Conservation (phyloP, 495 filamentous ascomycete species). For the Lentithecium fluviatile region DNA sequence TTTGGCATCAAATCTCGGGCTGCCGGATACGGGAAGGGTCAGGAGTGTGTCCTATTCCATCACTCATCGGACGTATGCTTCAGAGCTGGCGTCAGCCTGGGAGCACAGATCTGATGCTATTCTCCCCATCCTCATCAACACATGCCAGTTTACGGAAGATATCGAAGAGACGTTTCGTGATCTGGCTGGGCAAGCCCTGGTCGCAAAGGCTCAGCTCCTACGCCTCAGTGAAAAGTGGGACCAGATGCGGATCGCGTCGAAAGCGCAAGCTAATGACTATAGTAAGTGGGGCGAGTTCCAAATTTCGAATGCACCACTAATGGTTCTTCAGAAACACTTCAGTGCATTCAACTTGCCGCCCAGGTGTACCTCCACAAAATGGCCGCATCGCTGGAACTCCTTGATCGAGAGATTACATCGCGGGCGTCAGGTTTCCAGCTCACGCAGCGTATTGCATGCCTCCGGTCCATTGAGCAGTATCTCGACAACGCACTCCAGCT, state of each 20-base stretch:
- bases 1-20: slow-evolving; percentile 7
- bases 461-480: slow-evolving; percentile 27
- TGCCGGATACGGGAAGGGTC: slow-evolving; percentile 9
- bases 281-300: slow-evolving; percentile 9
- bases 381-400: slow-evolving; percentile 1
- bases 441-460: slow-evolving; percentile 12
- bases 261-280: slow-evolving; percentile 10
- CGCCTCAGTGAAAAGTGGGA: slow-evolving; percentile 25
- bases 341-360: slow-evolving; percentile 22
- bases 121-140: slow-evolving; percentile 17
- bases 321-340: slow-evolving; percentile 14
- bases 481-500: slow-evolving; percentile 15
- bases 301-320: neutral
- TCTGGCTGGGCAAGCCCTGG: slow-evolving; percentile 12
- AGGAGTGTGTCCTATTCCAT: slow-evolving; percentile 6
- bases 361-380: slow-evolving; percentile 4
- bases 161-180: slow-evolving; percentile 27
- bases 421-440: slow-evolving; percentile 27
- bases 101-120: slow-evolving; percentile 15
- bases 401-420: slow-evolving; percentile 2
- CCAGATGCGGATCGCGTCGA: slow-evolving; percentile 8
- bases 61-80: slow-evolving; percentile 9
- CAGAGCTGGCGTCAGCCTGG: slow-evolving; percentile 9
- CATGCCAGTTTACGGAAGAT: slow-evolving; percentile 25
- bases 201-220: slow-evolving; percentile 20